phyloP scores from a whole-genome alignment of 1,284 basidiomycete species.

The Xerocomus amazonicus region DNA sequence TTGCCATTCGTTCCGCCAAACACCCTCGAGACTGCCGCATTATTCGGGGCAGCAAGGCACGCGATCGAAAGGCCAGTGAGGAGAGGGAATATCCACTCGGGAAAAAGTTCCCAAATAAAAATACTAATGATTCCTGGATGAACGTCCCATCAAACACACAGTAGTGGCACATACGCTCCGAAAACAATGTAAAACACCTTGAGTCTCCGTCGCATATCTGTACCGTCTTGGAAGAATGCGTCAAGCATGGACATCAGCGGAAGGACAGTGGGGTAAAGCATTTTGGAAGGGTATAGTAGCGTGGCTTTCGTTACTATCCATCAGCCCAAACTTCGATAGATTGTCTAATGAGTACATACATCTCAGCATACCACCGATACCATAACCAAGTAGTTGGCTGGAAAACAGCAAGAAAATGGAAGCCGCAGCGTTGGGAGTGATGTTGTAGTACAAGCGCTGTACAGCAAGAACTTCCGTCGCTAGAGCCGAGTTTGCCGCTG shows the following conservation, averaged over 20 bases:
- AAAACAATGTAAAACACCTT: conserved; percentile 52
- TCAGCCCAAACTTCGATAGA: conserved; percentile 2
- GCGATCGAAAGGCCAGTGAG: conserved; percentile 52
- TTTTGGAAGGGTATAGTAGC: conserved; percentile 65
- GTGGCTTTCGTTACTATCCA: conserved; percentile 32
- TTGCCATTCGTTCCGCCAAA: conserved; percentile 63
- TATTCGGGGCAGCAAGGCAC: conserved; percentile 55
- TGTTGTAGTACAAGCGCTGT: conserved; percentile 53
- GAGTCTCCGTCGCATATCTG: conserved; percentile 43
- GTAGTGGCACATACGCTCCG: conserved; percentile 26
- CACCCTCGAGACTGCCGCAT: conserved; percentile 46
- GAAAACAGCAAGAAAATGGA: conserved; percentile 58
- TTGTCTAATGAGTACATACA: conserved; percentile 29
- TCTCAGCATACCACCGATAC: conserved; percentile 60
- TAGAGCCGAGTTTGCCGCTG: conserved; percentile 60
- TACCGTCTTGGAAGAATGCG: conserved; percentile 49
- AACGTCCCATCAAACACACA: background rate
- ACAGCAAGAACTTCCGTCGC: conserved; percentile 67
- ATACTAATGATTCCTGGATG: conserved; percentile 30
- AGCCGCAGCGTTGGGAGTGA: conserved; percentile 48
- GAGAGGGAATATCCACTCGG: conserved; percentile 51
- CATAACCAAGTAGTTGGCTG: conserved; percentile 59
- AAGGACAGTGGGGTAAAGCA: conserved; percentile 53
- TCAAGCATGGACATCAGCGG: conserved; percentile 58
- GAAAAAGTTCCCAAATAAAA: conserved; percentile 50